Percentiles rank a stretch among this genome's conserved stretches.
Evolutionary conservation across 768 basidiomycete species (phyloP).

Genomic region (Pleurotus djamor): DNA sequence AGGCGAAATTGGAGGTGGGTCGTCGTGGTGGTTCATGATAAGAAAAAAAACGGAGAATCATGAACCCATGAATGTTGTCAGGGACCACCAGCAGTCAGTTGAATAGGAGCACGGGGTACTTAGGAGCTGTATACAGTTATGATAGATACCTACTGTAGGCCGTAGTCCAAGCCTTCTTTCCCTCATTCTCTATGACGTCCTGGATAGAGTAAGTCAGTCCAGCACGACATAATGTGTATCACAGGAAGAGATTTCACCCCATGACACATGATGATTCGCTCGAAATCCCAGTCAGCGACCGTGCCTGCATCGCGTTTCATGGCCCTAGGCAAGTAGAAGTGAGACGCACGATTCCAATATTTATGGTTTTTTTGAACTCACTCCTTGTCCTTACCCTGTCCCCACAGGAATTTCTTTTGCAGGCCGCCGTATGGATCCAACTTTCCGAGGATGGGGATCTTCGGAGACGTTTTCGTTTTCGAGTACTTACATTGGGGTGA

Average conservation of each 20-base stretch:
- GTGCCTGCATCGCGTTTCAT: slow-evolving; percentile 66
- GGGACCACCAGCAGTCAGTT: too few species aligned
- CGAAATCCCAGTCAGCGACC: slow-evolving; percentile 73
- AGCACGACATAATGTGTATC: background rate
- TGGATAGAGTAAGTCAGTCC: slow-evolving; percentile 11
- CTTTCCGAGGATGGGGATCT: slow-evolving; percentile 21
- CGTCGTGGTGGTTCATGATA: too few species aligned
- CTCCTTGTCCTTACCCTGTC: slow-evolving; percentile 34
- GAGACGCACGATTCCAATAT: background rate
- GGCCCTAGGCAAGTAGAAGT: slow-evolving; percentile 21
- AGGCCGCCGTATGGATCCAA: slow-evolving; percentile 32
- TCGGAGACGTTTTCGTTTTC: slow-evolving; percentile 26
- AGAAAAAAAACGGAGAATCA: too few species aligned
- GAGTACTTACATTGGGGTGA: slow-evolving; percentile 28
- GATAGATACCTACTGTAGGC: slow-evolving; percentile 25
- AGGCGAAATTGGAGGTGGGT: too few species aligned
- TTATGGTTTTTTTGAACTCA: slow-evolving; percentile 21
- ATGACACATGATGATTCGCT: slow-evolving; percentile 74
- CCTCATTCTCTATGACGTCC: slow-evolving; percentile 50
- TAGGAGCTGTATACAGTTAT: slow-evolving; percentile 3
- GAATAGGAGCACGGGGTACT: too few species aligned
- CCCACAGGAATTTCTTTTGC: slow-evolving; percentile 29
- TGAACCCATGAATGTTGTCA: too few species aligned
- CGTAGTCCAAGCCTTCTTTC: slow-evolving; percentile 33
- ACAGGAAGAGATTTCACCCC: slow-evolving; percentile 25